Percentiles rank a stretch among this genome's conserved stretches.
These are phyloP conservation scores for Thuja plicata DNA, from an alignment of 83 land plant genomes.

Conservation along the genomic window DNA sequence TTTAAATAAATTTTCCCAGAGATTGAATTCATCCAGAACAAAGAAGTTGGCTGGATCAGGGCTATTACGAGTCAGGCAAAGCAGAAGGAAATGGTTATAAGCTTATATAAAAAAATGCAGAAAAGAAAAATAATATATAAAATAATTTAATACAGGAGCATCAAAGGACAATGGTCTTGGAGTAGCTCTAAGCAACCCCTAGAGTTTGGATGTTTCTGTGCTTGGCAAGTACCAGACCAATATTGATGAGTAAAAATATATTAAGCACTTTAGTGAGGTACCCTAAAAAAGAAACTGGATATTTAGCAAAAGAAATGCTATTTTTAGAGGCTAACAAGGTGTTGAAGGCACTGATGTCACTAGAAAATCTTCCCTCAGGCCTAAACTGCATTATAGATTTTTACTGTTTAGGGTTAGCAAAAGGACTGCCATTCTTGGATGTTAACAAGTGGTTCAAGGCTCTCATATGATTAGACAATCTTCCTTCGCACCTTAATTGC, in stretches of 20 bases:
- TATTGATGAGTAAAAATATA: background rate
- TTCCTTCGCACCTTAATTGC: background rate
- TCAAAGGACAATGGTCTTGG: background rate
- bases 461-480: background rate
- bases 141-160: background rate
- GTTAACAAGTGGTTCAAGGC: background rate
- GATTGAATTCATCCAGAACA: no score
- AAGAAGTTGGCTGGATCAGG: no score
- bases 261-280: background rate
- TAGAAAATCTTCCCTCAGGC: background rate
- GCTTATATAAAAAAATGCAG: background rate
- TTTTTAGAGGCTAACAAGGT: background rate
- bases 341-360: background rate
- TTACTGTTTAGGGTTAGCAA: background rate
- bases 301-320: background rate
- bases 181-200: background rate
- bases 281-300: background rate
- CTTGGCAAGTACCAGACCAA: background rate
- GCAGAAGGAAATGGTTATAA: background rate
- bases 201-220: background rate
- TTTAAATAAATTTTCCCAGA: no score
- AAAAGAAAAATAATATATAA: background rate
- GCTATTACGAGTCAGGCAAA: background rate
- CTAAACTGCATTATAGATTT: background rate
- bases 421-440: background rate